phyloP scores from a whole-genome alignment of 306 rosid genomes.

The Trifolium fragiferum region DNA sequence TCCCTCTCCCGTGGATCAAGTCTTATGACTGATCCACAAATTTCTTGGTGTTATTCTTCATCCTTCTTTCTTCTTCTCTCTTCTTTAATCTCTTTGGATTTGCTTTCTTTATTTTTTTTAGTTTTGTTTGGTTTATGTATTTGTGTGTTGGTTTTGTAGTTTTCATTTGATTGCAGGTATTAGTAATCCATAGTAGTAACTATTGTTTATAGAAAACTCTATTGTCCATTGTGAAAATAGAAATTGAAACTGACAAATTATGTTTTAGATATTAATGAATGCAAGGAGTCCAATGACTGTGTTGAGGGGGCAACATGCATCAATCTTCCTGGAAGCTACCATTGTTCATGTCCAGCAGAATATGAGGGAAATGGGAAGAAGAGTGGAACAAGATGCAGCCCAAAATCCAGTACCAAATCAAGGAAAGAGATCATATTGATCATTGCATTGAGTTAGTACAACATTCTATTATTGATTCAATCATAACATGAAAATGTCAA shows the following conservation, averaged over 20 bases:
- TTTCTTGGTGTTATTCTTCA: too few relatives aligned
- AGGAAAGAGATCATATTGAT: background rate
- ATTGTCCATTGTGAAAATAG: background rate
- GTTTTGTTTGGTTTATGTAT: too few relatives aligned
- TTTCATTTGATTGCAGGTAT: too few relatives aligned
- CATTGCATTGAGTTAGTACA: background rate
- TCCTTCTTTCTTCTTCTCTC: too few relatives aligned
- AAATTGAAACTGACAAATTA: background rate
- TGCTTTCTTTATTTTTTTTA: too few relatives aligned
- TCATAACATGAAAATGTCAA: too few relatives aligned
- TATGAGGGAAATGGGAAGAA: background rate
- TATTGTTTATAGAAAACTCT: background rate
- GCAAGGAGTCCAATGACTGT: background rate
- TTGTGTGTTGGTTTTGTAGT: too few relatives aligned
- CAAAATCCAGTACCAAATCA: background rate
- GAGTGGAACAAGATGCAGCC: background rate
- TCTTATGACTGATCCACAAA: too few relatives aligned
- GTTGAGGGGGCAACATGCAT: background rate
- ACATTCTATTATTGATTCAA: background rate
- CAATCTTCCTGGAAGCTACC: background rate
- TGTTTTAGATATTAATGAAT: background rate
- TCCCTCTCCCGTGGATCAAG: too few relatives aligned
- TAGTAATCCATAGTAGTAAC: background rate
- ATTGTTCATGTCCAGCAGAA: background rate
- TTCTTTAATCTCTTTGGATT: too few relatives aligned